Evolutionary conservation across 2,329 filamentous ascomycete species (phyloP), one percentile per base, ranked within the genome.

Genomic region (Aspergillus melleus): DNA sequence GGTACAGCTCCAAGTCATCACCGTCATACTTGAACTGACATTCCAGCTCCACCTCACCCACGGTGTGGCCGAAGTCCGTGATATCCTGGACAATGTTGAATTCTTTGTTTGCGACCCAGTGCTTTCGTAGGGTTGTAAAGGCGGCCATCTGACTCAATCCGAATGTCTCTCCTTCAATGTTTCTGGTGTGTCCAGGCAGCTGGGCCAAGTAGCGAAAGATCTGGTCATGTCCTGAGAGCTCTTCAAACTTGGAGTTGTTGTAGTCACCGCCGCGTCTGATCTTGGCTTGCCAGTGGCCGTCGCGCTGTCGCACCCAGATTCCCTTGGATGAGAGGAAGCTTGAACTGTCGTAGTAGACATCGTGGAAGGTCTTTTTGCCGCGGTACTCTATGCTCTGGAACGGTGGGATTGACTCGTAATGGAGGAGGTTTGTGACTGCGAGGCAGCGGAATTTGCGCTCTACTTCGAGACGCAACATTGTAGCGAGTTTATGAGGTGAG

Each of bases 261-360:
- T 30, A 56, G 44, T 57, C n/a, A 11, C 50, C 53, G 0, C 53
- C 49, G n/a, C 29, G 6, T 16, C 14, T 46, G 54, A 60, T 54
- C 29, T 60, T 57, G 12, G 49, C 54, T 39, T 60, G 44, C 53
- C 58, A 60, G 42, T 24, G 5, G 19, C n/a, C 20, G 19, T 57
- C 10, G 19, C 54, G 26, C 39, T 53, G 49, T 12, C 58, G 44
- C n/a, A 60, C 16, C 58, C 54, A 57, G 44, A 60, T 30, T 8
- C 49, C 58, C 8, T 44, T 30, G 12, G 49, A 50, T 5, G 42
- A 60, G 11, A 60, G 49, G 14, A 57, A 11, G 30, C 39, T 16
- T 14, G 30, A 8, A 5, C 39, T n/a, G 30, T 60, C 58, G 42
- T 54, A 57, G 36, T 60, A 60, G 42, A 32, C 50, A 12, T 60